Percentiles rank a stretch among this genome's conserved stretches.
Conservation (phyloP, 768 basidiomycete species). For the Tricholoma saponaceum region DNA sequence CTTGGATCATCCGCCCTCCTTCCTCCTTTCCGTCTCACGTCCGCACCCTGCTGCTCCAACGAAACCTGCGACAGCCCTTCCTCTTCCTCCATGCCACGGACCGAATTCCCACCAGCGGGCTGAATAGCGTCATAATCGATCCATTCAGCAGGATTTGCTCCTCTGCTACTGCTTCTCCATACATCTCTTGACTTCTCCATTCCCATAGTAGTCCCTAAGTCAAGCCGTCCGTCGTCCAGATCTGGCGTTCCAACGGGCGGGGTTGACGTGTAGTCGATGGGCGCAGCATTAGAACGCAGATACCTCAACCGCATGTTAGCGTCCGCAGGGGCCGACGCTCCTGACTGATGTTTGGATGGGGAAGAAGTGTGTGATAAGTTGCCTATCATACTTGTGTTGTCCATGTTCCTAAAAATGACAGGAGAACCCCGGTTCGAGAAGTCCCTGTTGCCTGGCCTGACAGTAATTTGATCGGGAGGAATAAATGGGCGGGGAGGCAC, state of each 20-base stretch:
- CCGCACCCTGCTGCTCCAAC: constrained; percentile 15
- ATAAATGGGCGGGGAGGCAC: constrained; percentile 34
- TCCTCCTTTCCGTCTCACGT: constrained; percentile 12
- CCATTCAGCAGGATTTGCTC: constrained; percentile 8
- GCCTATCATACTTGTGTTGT: neutral
- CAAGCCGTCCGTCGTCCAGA: constrained; percentile 4
- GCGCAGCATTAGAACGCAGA: neutral
- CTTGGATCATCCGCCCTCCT: constrained; percentile 9
- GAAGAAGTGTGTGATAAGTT: neutral
- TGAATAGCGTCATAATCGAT: constrained; percentile 12
- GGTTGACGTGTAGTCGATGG: constrained; percentile 4
- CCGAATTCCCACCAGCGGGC: neutral
- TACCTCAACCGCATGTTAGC: neutral
- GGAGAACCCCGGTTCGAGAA: constrained; percentile 10
- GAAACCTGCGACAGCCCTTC: constrained; percentile 14
- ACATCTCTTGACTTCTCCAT: neutral
- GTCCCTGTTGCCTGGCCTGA: neutral
- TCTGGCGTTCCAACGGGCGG: constrained; percentile 1
- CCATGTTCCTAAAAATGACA: neutral
- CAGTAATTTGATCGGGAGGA: constrained; percentile 7
- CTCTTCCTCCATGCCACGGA: neutral
- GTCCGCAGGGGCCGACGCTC: neutral
- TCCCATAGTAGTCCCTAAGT: constrained; percentile 1
- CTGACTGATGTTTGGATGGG: neutral
- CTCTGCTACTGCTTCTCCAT: neutral